A percentile compares a stretch with the other conserved stretches of the same genome.
Conservation (phyloP, 108 stramenopile species). For the Fistulifera solaris region DNA sequence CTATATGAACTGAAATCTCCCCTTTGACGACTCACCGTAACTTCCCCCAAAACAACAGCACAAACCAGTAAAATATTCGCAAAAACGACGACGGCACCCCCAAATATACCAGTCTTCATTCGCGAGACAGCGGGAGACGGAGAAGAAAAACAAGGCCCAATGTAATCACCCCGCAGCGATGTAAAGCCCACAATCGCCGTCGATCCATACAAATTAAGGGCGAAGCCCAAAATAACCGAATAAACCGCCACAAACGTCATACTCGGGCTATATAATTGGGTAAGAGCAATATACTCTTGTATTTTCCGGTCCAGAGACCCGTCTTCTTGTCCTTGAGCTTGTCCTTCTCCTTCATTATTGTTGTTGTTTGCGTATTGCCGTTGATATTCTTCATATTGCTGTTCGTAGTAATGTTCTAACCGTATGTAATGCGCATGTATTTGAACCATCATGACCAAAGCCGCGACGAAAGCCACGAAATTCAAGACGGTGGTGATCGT, state of each 20-base stretch:
- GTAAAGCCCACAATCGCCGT: slow-evolving; percentile 79
- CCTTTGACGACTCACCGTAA: slow-evolving; percentile 42
- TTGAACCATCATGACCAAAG: slow-evolving; percentile 38
- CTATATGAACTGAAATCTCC: neutral
- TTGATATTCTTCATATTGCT: slow-evolving; percentile 27
- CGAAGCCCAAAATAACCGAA: slow-evolving; percentile 51
- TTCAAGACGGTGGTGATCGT: slow-evolving; percentile 58
- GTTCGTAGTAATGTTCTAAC: slow-evolving; percentile 36
- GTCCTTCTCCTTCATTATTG: slow-evolving; percentile 23
- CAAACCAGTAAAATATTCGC: slow-evolving; percentile 67
- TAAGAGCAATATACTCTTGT: slow-evolving; percentile 32
- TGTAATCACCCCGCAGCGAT: slow-evolving; percentile 66
- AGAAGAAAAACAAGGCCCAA: slow-evolving; percentile 66
- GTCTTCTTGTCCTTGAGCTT: slow-evolving; percentile 22
- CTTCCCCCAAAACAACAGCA: slow-evolving; percentile 79
- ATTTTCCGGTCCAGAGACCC: slow-evolving; percentile 23
- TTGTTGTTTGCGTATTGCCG: slow-evolving; percentile 26
- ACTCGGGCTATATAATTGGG: slow-evolving; percentile 37
- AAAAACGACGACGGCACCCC: slow-evolving; percentile 70
- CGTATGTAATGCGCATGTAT: slow-evolving; percentile 59
- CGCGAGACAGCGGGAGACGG: neutral
- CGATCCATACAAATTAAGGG: slow-evolving; percentile 56
- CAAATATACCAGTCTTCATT: slow-evolving; percentile 52
- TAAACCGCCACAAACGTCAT: slow-evolving; percentile 67
- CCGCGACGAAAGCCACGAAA: slow-evolving; percentile 50